Percentiles rank a stretch among this genome's conserved stretches.
phyloP scores from a whole-genome alignment of 352 stramenopile species.

The Globisporangium spiculum region DNA sequence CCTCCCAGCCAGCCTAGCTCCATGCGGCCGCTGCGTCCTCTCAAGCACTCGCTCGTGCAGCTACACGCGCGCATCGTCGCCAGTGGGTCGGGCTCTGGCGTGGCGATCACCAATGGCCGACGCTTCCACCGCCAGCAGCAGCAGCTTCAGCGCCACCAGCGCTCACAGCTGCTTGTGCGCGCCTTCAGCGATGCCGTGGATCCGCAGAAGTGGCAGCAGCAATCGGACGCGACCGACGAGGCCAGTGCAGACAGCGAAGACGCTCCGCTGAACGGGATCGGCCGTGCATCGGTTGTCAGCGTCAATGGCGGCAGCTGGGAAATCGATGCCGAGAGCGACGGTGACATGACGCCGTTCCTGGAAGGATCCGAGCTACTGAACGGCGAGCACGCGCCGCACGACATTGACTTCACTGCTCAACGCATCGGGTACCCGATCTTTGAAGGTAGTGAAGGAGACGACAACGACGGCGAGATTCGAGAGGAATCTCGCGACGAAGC shows the following conservation, averaged over 20 bases:
- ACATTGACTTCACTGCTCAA: slow-evolving; percentile 68
- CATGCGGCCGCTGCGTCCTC: slow-evolving; percentile 34
- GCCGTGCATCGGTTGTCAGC: not conserved
- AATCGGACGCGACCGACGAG: not conserved
- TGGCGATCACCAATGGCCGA: slow-evolving; percentile 9
- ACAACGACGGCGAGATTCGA: slow-evolving; percentile 48
- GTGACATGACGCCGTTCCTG: slow-evolving; percentile 21
- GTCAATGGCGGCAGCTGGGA: slow-evolving; percentile 14
- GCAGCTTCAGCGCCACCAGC: slow-evolving; percentile 16
- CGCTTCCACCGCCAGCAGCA: slow-evolving; percentile 22
- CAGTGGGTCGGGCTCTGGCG: not conserved
- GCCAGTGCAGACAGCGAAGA: not conserved
- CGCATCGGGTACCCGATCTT: slow-evolving; percentile 73
- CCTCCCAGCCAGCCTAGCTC: slow-evolving; percentile 1
- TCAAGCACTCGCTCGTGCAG: slow-evolving; percentile 37
- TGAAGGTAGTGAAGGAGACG: slow-evolving; percentile 29
- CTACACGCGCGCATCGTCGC: slow-evolving; percentile 20
- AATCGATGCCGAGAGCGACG: slow-evolving; percentile 13
- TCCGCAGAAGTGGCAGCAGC: slow-evolving; percentile 20
- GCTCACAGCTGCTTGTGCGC: slow-evolving; percentile 32
- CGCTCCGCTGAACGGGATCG: slow-evolving; percentile 17
- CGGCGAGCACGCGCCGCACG: slow-evolving; percentile 28
- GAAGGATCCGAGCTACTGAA: slow-evolving; percentile 33
- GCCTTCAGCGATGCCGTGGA: slow-evolving; percentile 45
- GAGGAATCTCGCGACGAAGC: slow-evolving; percentile 66